Evolutionary conservation across 768 basidiomycete genomes (phyloP).

Genomic region (Collybiopsis luxurians): DNA sequence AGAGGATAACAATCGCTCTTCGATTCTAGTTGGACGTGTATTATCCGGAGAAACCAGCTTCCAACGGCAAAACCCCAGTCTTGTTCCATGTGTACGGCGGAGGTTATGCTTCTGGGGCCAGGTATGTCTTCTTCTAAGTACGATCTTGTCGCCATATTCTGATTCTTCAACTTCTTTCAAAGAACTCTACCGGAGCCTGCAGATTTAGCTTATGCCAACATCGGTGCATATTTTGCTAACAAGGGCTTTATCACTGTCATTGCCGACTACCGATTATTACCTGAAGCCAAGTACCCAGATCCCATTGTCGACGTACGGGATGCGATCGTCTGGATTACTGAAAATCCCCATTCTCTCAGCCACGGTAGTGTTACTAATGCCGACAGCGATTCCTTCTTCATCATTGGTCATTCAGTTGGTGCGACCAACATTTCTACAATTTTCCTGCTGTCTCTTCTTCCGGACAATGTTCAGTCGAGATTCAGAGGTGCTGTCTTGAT

Average conservation of each 20-base stretch:
- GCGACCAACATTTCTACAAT: conserved; percentile 47
- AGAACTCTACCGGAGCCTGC: too few species aligned
- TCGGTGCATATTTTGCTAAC: conserved; percentile 61
- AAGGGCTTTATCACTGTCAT: conserved; percentile 62
- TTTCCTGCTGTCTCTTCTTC: conserved; percentile 35
- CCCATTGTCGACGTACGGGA: conserved; percentile 58
- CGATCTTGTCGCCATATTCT: too few species aligned
- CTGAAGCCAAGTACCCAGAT: conserved; percentile 52
- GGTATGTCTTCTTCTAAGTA: too few species aligned
- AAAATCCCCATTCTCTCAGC: conserved; percentile 30
- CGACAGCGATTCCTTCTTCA: conserved; percentile 39
- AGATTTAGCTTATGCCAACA: conserved; percentile 51
- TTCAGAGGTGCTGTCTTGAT: conserved; percentile 46
- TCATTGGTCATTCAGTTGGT: conserved; percentile 66
- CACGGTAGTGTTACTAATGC: conserved; percentile 30
- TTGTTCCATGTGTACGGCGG: conserved; percentile 70
- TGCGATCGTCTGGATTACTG: conserved; percentile 51
- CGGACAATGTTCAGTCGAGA: conserved; percentile 25
- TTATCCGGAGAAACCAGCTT: conserved; percentile 40
- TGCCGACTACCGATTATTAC: conserved; percentile 66
- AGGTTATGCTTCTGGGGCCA: conserved; percentile 51
- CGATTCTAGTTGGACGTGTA: conserved; percentile 59
- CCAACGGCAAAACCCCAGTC: conserved; percentile 37
- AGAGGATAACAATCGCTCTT: not conserved
- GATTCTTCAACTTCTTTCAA: too few species aligned